Evolutionary conservation across 2,329 filamentous ascomycete species (phyloP).

Genomic region (Chaetomiaceae sp.): DNA sequence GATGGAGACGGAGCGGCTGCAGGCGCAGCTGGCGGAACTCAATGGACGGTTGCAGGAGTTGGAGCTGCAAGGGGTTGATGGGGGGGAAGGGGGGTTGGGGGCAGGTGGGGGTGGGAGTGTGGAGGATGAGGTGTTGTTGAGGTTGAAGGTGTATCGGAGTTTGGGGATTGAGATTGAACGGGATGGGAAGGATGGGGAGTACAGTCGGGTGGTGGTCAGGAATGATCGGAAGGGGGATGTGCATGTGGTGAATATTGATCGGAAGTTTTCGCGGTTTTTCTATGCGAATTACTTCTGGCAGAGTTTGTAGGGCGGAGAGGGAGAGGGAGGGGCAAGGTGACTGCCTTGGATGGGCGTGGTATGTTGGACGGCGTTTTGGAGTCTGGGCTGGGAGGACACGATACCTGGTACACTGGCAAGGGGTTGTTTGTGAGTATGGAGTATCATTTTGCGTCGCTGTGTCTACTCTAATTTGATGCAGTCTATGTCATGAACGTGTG

Average conservation of each 20-base stretch:
- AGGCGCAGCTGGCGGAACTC: constrained; percentile 69
- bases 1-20: constrained; percentile 89
- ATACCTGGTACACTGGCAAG: neutral
- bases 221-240: constrained; percentile 87
- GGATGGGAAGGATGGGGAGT: constrained; percentile 68
- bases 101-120: constrained; percentile 29
- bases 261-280: constrained; percentile 84
- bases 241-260: constrained; percentile 88
- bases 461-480: neutral
- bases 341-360: neutral
- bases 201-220: constrained; percentile 76
- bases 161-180: constrained; percentile 83
- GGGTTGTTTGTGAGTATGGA: neutral
- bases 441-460: neutral
- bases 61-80: constrained; percentile 82
- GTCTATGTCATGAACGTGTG: neutral
- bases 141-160: constrained; percentile 84
- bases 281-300: constrained; percentile 97
- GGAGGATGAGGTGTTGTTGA: constrained; percentile 62
- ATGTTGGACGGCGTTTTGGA: constrained; percentile 2
- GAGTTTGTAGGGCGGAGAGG: constrained; percentile 51
- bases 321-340: neutral
- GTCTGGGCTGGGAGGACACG: neutral
- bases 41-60: constrained; percentile 71
- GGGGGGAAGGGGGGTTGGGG: constrained; percentile 35